Percentiles rank a stretch among this genome's conserved stretches.
Conservation (phyloP, 805 yeast genomes). For the Pichia heedii region DNA sequence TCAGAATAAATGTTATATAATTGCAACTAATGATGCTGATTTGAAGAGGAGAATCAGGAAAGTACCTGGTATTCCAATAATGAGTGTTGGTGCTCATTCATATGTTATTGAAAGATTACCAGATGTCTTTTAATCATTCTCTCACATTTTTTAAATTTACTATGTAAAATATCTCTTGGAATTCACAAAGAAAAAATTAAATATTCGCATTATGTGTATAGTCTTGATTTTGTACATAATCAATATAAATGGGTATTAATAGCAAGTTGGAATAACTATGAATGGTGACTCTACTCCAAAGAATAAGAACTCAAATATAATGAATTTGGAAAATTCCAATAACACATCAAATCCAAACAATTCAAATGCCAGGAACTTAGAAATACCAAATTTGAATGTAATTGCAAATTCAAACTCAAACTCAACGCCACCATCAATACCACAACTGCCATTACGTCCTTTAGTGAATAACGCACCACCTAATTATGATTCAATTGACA, state of each 20-base stretch:
- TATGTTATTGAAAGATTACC: slow-evolving; percentile 94
- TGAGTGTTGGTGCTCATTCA: slow-evolving; percentile 92
- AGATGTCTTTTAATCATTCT: slow-evolving; percentile 63
- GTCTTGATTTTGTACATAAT: not conserved
- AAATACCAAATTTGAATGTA: too few species aligned
- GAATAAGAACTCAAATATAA: not conserved
- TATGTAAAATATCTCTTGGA: too few species aligned
- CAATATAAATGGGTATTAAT: too few species aligned
- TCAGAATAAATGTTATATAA: slow-evolving; percentile 94
- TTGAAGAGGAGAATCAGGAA: slow-evolving; percentile 88
- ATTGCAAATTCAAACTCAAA: not conserved
- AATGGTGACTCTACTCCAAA: not conserved
- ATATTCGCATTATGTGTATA: too few species aligned
- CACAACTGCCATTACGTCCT: slow-evolving; percentile 5
- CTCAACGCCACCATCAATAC: not conserved
- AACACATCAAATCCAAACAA: slow-evolving; percentile 1
- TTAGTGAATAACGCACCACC: not conserved
- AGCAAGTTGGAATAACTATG: not conserved
- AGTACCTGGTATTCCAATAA: slow-evolving; percentile 92
- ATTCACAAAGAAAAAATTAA: too few species aligned
- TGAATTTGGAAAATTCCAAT: not conserved
- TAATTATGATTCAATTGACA: not conserved
- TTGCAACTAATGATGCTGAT: slow-evolving; percentile 97
- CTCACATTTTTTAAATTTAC: too few species aligned
- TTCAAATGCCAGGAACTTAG: not conserved